These are phyloP conservation scores for Cytospora paraplurivora DNA, from an alignment of 2,329 filamentous ascomycete species.

Conservation along the genomic window DNA sequence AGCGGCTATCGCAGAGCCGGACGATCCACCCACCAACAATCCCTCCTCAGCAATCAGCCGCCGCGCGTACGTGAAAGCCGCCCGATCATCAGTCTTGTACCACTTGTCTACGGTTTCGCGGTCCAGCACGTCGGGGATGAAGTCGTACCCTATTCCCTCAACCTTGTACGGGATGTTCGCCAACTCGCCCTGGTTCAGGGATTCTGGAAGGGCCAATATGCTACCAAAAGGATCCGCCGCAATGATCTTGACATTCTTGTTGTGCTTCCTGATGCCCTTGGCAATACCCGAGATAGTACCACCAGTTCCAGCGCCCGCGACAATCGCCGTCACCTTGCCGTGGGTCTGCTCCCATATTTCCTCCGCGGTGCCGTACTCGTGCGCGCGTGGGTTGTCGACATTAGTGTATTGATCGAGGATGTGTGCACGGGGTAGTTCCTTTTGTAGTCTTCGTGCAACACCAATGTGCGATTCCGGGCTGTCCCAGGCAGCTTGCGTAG, in stretches of 20 bases:
- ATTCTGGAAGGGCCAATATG: conserved; percentile 80
- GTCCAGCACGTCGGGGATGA: conserved; percentile 91
- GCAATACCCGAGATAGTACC: conserved; percentile 93
- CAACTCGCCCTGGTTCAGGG: conserved; percentile 72
- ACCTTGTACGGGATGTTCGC: conserved; percentile 92
- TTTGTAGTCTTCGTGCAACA: conserved; percentile 84
- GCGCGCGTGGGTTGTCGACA: conserved; percentile 85
- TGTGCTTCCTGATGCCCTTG: conserved; percentile 84
- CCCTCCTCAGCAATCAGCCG: conserved; percentile 93
- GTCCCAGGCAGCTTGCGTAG: conserved; percentile 93
- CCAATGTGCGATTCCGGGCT: conserved; percentile 96
- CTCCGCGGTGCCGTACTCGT: conserved; percentile 92
- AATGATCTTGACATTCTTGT: conserved; percentile 80
- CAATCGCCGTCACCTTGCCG: conserved; percentile 78
- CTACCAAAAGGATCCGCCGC: conserved; percentile 92
- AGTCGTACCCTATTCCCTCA: conserved; percentile 98
- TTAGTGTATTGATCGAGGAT: conserved; percentile 98
- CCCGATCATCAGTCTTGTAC: conserved; percentile 96
- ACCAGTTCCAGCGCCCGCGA: conserved; percentile 92
- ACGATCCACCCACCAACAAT: conserved; percentile 88
- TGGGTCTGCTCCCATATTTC: conserved; percentile 93
- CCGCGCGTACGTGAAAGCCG: conserved; percentile 89
- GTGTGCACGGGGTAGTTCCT: conserved; percentile 95
- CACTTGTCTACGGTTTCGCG: conserved; percentile 81
- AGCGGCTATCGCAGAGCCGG: conserved; percentile 87